phyloP scores from a whole-genome alignment of 768 basidiomycete genomes.

The Clitopilus passeckerianus region DNA sequence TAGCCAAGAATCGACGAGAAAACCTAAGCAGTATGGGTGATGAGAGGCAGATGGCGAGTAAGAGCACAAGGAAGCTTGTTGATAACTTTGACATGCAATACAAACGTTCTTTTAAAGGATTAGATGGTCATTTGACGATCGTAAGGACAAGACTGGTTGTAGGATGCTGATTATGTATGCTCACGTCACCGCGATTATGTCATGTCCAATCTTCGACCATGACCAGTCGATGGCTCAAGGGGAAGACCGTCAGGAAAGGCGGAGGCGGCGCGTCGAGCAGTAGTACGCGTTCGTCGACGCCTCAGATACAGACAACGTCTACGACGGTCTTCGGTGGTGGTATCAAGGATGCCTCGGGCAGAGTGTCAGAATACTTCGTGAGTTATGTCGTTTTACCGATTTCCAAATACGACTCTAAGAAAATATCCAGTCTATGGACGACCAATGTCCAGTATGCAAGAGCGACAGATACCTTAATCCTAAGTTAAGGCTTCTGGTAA shows the following conservation, averaged over 20 bases:
- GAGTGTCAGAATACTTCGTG: slow-evolving; percentile 79
- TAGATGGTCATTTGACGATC: background rate
- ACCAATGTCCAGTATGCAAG: slow-evolving; percentile 96
- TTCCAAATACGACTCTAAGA: background rate
- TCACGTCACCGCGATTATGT: background rate
- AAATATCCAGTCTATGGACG: slow-evolving; percentile 67
- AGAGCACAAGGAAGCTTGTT: background rate
- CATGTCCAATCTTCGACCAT: slow-evolving; percentile 1
- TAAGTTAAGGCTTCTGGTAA: slow-evolving; percentile 88
- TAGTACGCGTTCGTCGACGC: slow-evolving; percentile 56
- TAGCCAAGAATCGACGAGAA: background rate
- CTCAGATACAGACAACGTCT: slow-evolving; percentile 68
- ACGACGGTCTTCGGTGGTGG: slow-evolving; percentile 76
- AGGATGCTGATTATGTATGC: background rate
- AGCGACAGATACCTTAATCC: slow-evolving; percentile 95
- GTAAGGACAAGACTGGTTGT: background rate
- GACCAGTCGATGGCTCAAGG: slow-evolving; percentile 57
- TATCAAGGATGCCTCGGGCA: slow-evolving; percentile 81
- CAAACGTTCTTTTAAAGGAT: background rate
- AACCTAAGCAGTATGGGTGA: background rate
- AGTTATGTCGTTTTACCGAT: slow-evolving; percentile 16
- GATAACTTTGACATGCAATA: background rate
- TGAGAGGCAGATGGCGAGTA: background rate
- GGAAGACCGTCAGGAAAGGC: slow-evolving; percentile 72
- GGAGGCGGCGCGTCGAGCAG: slow-evolving; percentile 37